These are phyloP conservation scores for Xylaria curta DNA, from an alignment of 495 filamentous ascomycete species.

Conservation along the genomic window DNA sequence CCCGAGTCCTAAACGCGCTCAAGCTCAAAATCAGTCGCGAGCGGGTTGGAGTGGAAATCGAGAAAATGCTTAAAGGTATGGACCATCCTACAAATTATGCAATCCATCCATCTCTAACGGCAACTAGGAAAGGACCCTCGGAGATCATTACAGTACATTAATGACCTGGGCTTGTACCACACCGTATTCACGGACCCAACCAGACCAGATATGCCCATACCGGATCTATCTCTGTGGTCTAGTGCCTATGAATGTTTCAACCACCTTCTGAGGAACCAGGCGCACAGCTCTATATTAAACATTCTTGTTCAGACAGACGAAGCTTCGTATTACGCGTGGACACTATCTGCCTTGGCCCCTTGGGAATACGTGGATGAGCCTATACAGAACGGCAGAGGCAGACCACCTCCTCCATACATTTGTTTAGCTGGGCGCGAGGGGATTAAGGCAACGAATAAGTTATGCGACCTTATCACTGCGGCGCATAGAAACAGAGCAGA, in stretches of 20 bases:
- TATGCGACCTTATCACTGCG: conserved; percentile 67
- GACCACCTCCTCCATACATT: conserved; percentile 49
- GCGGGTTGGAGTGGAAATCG: conserved; percentile 79
- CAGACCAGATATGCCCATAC: conserved; percentile 42
- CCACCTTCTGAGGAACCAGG: conserved; percentile 55
- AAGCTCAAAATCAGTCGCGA: conserved; percentile 91
- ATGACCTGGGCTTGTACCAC: conserved; percentile 75
- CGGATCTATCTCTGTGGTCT: conserved; percentile 52
- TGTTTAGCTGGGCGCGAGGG: conserved; percentile 73
- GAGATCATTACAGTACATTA: conserved; percentile 71
- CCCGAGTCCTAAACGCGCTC: conserved; percentile 75
- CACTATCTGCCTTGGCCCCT: conserved; percentile 74
- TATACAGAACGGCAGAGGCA: conserved; percentile 48
- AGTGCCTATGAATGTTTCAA: conserved; percentile 59
- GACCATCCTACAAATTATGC: background rate
- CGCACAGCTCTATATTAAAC: conserved; percentile 55
- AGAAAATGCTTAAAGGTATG: conserved; percentile 86
- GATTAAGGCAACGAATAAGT: conserved; percentile 77
- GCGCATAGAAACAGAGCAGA: conserved; percentile 63
- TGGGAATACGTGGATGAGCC: conserved; percentile 68
- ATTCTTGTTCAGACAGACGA: conserved; percentile 64
- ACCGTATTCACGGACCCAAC: conserved; percentile 79
- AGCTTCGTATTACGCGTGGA: conserved; percentile 74
- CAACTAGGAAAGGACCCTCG: conserved; percentile 70
- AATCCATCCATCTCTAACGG: conserved; percentile 21